phyloP scores from a whole-genome alignment of 2,329 filamentous ascomycete genomes.

The Pestalotiopsis sp. region DNA sequence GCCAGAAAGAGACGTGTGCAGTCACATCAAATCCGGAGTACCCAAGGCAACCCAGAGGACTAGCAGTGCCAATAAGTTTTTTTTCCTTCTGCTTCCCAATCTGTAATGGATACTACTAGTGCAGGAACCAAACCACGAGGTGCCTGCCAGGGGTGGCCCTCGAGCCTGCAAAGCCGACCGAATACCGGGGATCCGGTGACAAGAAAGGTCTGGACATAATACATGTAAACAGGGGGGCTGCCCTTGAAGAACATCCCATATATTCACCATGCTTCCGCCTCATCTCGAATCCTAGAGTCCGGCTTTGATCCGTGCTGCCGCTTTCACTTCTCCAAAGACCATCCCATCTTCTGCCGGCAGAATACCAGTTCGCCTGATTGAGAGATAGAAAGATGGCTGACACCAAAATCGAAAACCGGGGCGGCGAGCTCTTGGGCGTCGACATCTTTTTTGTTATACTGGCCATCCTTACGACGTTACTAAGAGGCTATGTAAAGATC shows the following conservation, averaged over 20 bases:
- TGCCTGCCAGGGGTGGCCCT: neutral
- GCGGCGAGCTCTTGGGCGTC: constrained; percentile 13
- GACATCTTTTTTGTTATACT: constrained; percentile 13
- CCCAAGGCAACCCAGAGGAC: neutral
- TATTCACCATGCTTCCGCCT: constrained; percentile 5
- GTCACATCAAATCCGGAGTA: neutral
- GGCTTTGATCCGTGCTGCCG: neutral
- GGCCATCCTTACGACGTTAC: constrained; percentile 9
- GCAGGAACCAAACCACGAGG: constrained; percentile 6
- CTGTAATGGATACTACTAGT: neutral
- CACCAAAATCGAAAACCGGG: constrained; percentile 11
- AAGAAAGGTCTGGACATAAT: neutral
- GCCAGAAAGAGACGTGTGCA: neutral
- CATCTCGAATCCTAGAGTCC: neutral
- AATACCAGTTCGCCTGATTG: neutral
- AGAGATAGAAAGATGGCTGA: constrained; percentile 1
- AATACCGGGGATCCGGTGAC: neutral
- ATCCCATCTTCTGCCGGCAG: neutral
- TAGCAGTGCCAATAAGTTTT: too few relatives aligned
- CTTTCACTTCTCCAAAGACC: neutral
- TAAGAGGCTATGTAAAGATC: constrained; percentile 14
- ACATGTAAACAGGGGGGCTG: neutral
- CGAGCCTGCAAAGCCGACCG: neutral
- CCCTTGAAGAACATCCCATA: neutral
- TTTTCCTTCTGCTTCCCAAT: neutral